Evolutionary conservation across 192 early-diverging fungal genomes (phyloP).

Genomic region (Ramicandelaber brevisporus): DNA sequence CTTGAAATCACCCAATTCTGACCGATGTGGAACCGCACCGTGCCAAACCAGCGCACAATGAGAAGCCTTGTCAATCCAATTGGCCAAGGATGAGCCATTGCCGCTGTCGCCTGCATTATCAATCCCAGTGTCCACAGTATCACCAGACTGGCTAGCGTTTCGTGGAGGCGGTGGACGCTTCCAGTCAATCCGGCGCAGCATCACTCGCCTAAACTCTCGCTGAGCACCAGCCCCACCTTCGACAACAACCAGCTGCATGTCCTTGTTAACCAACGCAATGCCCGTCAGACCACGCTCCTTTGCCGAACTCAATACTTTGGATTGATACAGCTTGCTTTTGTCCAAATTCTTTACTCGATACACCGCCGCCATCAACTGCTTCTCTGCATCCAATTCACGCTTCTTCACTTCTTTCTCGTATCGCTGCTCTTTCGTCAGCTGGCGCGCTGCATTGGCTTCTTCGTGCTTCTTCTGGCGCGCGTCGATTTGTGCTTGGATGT

Average conservation of each 20-base stretch:
- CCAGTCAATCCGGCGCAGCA: slow-evolving; percentile 94
- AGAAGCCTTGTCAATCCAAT: too few relatives aligned
- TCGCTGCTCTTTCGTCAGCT: slow-evolving; percentile 69
- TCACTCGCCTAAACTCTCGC: slow-evolving; percentile 84
- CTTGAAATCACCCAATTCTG: too few relatives aligned
- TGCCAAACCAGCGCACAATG: too few relatives aligned
- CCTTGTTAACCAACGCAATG: slow-evolving; percentile 40
- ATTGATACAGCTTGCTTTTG: too few relatives aligned
- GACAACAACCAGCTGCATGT: slow-evolving; percentile 58
- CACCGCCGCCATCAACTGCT: slow-evolving; percentile 51
- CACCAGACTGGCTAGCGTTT: slow-evolving; percentile 9
- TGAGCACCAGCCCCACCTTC: slow-evolving; percentile 80
- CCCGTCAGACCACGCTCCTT: slow-evolving; percentile 67
- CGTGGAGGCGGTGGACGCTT: slow-evolving; percentile 11
- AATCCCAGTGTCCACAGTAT: slow-evolving; percentile 13
- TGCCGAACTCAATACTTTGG: slow-evolving; percentile 79
- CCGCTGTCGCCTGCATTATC: too few relatives aligned
- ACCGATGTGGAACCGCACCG: too few relatives aligned
- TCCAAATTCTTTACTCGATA: slow-evolving; percentile 46
- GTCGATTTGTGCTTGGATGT: slow-evolving; percentile 69
- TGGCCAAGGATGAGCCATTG: too few relatives aligned
- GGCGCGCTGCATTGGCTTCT: slow-evolving; percentile 53
- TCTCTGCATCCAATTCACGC: slow-evolving; percentile 36
- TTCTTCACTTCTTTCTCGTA: slow-evolving; percentile 53
- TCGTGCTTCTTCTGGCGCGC: slow-evolving; percentile 54